These are phyloP conservation scores for Diutina rugosa DNA, from an alignment of 1,139 yeast species.

Conservation along the genomic window DNA sequence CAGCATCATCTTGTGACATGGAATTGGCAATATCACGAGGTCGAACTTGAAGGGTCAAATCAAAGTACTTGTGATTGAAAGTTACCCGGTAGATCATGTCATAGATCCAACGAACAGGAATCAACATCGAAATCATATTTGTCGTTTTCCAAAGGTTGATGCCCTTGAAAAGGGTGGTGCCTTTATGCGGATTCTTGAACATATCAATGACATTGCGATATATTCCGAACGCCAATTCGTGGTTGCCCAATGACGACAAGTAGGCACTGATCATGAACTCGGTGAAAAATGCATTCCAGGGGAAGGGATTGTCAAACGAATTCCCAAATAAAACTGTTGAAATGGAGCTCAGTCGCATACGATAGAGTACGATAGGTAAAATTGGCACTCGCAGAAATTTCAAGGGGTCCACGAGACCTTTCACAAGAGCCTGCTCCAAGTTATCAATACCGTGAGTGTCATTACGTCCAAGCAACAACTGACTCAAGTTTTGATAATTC, in stretches of 20 bases:
- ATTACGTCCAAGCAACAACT: conserved; percentile 8
- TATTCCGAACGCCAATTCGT: conserved; percentile 14
- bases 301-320: conserved; percentile 5
- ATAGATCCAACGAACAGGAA: conserved; percentile 8
- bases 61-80: conserved; percentile 7
- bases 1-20: conserved; percentile 13
- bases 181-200: not conserved
- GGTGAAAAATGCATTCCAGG: conserved; percentile 11
- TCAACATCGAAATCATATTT: conserved; percentile 14
- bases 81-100: conserved; percentile 6
- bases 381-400: conserved; percentile 28
- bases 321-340: conserved; percentile 10
- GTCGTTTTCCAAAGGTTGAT: conserved; percentile 19
- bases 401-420: conserved; percentile 20
- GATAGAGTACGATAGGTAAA: conserved; percentile 26
- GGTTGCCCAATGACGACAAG: conserved; percentile 27
- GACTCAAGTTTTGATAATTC: conserved; percentile 3
- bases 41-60: conserved; percentile 15
- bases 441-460: conserved; percentile 7
- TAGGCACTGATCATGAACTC: conserved; percentile 26
- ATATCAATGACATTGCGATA: conserved; percentile 6
- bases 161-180: conserved; percentile 9
- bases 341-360: conserved; percentile 26
- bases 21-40: conserved; percentile 27
- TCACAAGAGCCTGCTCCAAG: not conserved